Conservation (phyloP, 305 asterid species). For the Euphrasia arctica region DNA sequence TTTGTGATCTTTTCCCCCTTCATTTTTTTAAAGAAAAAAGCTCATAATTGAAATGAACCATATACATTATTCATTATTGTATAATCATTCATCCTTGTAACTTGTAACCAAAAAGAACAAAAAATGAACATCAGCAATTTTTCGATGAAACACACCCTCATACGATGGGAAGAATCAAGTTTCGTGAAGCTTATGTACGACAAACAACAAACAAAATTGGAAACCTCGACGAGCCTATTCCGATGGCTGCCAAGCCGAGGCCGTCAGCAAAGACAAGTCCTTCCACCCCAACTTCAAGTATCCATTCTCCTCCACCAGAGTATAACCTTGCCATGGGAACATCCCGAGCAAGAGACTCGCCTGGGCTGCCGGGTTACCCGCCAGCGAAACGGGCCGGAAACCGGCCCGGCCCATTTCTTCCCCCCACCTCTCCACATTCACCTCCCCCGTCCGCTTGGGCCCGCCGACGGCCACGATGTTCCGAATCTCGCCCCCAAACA, state of each 20-base stretch:
- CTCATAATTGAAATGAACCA: too few species aligned
- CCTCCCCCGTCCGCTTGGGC: slow-evolving; percentile 79
- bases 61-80: too few species aligned
- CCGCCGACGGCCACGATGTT: slow-evolving; percentile 86
- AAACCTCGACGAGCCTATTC: slow-evolving; percentile 28
- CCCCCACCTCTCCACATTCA: slow-evolving; percentile 79
- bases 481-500: slow-evolving; percentile 78
- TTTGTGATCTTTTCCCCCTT: too few species aligned
- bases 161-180: too few species aligned
- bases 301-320: slow-evolving; percentile 85
- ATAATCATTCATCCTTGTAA: too few species aligned
- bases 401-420: slow-evolving; percentile 59
- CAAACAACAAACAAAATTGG: too few species aligned
- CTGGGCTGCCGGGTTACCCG: slow-evolving; percentile 81
- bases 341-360: slow-evolving; percentile 79
- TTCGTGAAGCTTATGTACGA: too few species aligned
- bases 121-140: too few species aligned
- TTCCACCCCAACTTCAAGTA: slow-evolving; percentile 92
- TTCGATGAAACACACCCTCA: too few species aligned
- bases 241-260: slow-evolving; percentile 84
- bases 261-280: slow-evolving; percentile 79
- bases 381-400: slow-evolving; percentile 59
- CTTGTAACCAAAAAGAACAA: too few species aligned
- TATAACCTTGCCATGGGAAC: slow-evolving; percentile 93
- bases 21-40: too few species aligned